Conservation (phyloP, 805 yeast species). For the Candida ortonii region DNA sequence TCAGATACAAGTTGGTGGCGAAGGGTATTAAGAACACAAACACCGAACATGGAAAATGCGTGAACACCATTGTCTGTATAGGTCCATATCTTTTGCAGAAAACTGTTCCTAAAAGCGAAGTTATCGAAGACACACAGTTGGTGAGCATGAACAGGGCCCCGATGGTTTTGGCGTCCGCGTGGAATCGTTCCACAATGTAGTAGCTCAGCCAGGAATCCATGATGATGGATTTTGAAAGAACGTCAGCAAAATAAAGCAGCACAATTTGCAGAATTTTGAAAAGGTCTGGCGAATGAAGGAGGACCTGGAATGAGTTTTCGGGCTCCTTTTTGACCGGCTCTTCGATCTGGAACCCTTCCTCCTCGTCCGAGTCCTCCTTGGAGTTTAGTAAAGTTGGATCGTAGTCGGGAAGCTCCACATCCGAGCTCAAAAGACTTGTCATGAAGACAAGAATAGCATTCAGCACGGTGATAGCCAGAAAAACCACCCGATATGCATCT, state of each 20-base stretch:
- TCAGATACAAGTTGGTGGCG: conserved; percentile 32
- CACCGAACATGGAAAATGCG: conserved; percentile 43
- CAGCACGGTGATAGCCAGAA: conserved; percentile 28
- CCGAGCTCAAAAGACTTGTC: conserved; percentile 13
- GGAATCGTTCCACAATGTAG: conserved; percentile 39
- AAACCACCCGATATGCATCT: conserved; percentile 33
- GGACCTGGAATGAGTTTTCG: conserved; percentile 4
- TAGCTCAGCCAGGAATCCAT: conserved; percentile 46
- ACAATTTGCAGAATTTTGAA: conserved; percentile 32
- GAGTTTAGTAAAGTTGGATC: background rate
- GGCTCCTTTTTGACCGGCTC: conserved; percentile 2
- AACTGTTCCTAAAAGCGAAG: conserved; percentile 41
- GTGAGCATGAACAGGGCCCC: conserved; percentile 41
- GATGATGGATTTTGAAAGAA: conserved; percentile 43
- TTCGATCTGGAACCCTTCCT: conserved; percentile 30
- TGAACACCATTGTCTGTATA: conserved; percentile 41
- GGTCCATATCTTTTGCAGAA: conserved; percentile 44
- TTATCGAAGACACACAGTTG: conserved; percentile 37
- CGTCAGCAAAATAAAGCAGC: conserved; percentile 40
- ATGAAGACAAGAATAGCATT: conserved; percentile 22
- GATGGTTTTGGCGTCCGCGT: conserved; percentile 33
- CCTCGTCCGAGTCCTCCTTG: conserved; percentile 11
- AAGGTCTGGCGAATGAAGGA: conserved; percentile 13
- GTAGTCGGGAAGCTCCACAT: conserved; percentile 10
- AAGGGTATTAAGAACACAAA: conserved; percentile 39